These are phyloP conservation scores for Gaeumannomyces tritici DNA, from an alignment of 2,329 filamentous ascomycete species.

Conservation along the genomic window DNA sequence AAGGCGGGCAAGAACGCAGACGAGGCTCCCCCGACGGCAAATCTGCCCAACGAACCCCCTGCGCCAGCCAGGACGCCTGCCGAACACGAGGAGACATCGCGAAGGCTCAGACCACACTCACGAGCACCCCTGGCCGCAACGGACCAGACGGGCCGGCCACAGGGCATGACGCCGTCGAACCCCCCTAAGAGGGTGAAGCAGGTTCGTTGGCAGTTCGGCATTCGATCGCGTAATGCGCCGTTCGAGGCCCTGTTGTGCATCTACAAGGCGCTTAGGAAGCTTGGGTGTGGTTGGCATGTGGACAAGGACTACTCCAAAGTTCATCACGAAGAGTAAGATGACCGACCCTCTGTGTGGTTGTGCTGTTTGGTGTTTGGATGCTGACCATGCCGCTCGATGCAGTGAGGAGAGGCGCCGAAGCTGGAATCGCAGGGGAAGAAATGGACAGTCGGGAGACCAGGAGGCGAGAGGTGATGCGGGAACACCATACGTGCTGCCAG, in stretches of 20 bases:
- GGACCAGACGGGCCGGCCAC: slow-evolving; percentile 30
- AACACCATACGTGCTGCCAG: slow-evolving; percentile 67
- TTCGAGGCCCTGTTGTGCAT: slow-evolving; percentile 93
- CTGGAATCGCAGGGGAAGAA: background rate
- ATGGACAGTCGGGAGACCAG: background rate
- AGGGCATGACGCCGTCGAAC: slow-evolving; percentile 52
- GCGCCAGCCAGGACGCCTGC: slow-evolving; percentile 49
- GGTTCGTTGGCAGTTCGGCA: slow-evolving; percentile 96
- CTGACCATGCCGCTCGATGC: background rate
- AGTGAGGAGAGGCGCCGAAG: slow-evolving; percentile 16
- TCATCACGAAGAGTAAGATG: slow-evolving; percentile 28
- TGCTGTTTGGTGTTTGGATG: slow-evolving; percentile 8
- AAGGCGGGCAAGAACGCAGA: slow-evolving; percentile 37
- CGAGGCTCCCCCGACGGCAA: slow-evolving; percentile 25
- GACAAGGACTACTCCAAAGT: slow-evolving; percentile 48
- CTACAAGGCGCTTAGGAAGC: slow-evolving; percentile 79
- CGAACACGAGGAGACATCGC: slow-evolving; percentile 72
- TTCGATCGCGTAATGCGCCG: slow-evolving; percentile 85
- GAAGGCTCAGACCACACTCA: slow-evolving; percentile 78
- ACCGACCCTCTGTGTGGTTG: slow-evolving; percentile 22
- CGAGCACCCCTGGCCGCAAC: slow-evolving; percentile 56
- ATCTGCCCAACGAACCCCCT: slow-evolving; percentile 38
- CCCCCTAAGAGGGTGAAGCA: slow-evolving; percentile 65
- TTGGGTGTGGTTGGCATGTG: slow-evolving; percentile 80
- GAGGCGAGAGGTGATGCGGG: slow-evolving; percentile 40